phyloP scores from a whole-genome alignment of 257 asterid species.

The Capsicum pubescens region DNA sequence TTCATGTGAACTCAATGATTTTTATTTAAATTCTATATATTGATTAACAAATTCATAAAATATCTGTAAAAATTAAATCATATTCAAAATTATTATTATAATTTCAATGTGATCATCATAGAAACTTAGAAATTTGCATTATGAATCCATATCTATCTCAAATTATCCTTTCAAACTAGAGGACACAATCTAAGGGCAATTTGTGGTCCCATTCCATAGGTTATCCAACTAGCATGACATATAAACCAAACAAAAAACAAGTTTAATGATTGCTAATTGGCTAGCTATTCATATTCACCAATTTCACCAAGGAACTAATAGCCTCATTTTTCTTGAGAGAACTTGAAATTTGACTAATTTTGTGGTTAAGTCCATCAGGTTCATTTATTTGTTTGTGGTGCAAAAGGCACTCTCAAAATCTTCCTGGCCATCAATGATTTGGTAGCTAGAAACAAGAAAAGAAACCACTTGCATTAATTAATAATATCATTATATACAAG shows the following conservation, averaged over 20 bases:
- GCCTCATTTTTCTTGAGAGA: not conserved
- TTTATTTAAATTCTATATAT: not conserved
- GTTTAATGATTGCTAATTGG: not conserved
- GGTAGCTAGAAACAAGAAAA: not conserved
- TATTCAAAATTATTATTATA: not conserved
- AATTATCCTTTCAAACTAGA: not conserved
- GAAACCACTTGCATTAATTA: not conserved
- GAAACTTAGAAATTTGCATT: not conserved
- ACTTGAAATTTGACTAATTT: not conserved
- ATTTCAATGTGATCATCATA: not conserved
- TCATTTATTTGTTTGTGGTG: slow-evolving; percentile 22
- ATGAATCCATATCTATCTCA: not conserved
- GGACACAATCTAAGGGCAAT: slow-evolving; percentile 5
- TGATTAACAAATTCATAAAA: too few relatives aligned
- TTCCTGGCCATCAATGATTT: not conserved
- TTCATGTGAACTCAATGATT: not conserved
- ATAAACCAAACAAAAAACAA: not conserved
- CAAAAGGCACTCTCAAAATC: not conserved
- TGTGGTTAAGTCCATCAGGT: not conserved
- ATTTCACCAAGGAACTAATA: not conserved
- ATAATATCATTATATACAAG: not conserved
- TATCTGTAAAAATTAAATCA: too few relatives aligned
- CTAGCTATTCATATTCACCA: not conserved
- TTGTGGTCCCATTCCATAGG: not conserved
- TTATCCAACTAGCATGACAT: not conserved